phyloP scores from a whole-genome alignment of 116 monocot genomes.

The Zostera marina region DNA sequence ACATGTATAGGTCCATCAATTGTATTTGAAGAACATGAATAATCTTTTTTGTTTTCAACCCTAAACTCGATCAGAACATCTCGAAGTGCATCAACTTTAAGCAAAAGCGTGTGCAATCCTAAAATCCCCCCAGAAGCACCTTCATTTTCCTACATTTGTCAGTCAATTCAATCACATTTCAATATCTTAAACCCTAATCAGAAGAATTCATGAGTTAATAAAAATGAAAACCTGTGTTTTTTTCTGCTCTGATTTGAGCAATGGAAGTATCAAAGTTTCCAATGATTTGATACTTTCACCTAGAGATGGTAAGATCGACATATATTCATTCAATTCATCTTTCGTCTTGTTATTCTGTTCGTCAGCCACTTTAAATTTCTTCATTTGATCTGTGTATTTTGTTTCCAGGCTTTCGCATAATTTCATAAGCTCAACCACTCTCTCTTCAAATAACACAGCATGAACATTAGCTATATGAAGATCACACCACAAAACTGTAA shows the following conservation, averaged over 20 bases:
- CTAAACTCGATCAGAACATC: constrained; percentile 14
- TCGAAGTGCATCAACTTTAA: constrained; percentile 28
- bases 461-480: constrained; percentile 21
- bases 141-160: constrained; percentile 3
- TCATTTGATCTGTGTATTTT: constrained; percentile 16
- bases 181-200: too few relatives aligned
- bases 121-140: constrained; percentile 11
- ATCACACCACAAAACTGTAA: constrained; percentile 24
- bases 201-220: too few relatives aligned
- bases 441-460: constrained; percentile 39
- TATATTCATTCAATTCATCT: constrained; percentile 21
- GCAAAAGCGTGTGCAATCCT: constrained; percentile 24
- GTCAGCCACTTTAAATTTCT: constrained; percentile 22
- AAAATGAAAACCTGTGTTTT: constrained; percentile 10
- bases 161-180: constrained; percentile 1
- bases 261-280: constrained; percentile 23
- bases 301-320: constrained; percentile 23
- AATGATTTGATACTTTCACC: constrained; percentile 22
- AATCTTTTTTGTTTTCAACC: not conserved
- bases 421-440: constrained; percentile 28
- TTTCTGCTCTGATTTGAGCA: constrained; percentile 9
- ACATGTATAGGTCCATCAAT: constrained; percentile 36
- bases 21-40: constrained; percentile 11
- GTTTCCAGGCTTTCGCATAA: constrained; percentile 29
- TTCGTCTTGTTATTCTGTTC: constrained; percentile 30